Evolutionary conservation across 208 protist species (phyloP).

Genomic region (Angomonas ambiguus): DNA sequence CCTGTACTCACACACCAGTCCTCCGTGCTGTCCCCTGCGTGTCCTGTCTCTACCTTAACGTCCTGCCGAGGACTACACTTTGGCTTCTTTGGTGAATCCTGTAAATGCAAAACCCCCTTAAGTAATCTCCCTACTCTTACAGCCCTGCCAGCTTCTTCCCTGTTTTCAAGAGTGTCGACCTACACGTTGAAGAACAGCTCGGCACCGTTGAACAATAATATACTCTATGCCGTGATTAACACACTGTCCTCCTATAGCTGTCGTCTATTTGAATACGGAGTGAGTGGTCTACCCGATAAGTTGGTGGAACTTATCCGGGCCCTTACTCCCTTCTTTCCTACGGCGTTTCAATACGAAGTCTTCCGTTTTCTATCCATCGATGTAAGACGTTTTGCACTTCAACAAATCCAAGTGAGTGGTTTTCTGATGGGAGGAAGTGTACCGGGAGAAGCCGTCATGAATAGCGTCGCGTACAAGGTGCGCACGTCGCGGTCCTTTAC

Average conservation of each 20-base stretch:
- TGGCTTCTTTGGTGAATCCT: too few relatives aligned
- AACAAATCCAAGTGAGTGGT: constrained; percentile 48
- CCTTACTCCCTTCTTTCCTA: constrained; percentile 34
- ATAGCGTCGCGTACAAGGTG: constrained; percentile 52
- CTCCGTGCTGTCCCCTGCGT: neutral
- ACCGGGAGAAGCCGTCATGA: constrained; percentile 42
- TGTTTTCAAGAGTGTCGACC: too few relatives aligned
- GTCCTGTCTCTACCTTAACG: too few relatives aligned
- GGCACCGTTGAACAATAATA: constrained; percentile 18
- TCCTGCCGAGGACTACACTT: too few relatives aligned
- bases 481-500: constrained; percentile 37
- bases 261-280: constrained; percentile 53
- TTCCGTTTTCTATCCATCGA: constrained; percentile 60
- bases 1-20: neutral
- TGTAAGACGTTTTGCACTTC: constrained; percentile 68
- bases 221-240: constrained; percentile 51
- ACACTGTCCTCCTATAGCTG: constrained; percentile 32
- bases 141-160: too few relatives aligned
- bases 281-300: constrained; percentile 32
- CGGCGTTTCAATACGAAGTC: constrained; percentile 48
- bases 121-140: too few relatives aligned
- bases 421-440: constrained; percentile 34
- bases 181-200: too few relatives aligned
- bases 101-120: too few relatives aligned
- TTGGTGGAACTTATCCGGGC: constrained; percentile 25